Conservation (phyloP, 306 rosid genomes). For the Lithocarpus polystachyus region DNA sequence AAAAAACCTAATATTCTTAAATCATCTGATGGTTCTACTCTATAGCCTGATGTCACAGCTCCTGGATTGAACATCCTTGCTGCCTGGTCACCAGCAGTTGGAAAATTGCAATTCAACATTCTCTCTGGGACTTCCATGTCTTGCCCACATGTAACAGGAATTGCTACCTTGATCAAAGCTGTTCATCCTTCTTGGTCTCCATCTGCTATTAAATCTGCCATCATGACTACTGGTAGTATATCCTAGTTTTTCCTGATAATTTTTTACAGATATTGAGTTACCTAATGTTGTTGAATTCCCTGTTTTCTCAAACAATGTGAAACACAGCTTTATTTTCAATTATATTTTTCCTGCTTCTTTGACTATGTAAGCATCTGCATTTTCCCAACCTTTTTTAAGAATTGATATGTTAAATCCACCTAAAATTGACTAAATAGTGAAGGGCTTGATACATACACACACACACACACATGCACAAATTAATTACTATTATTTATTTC, state of each 20-base stretch:
- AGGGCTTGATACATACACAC: not conserved
- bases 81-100: constrained; percentile 79
- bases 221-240: constrained; percentile 75
- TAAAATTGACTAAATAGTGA: not conserved
- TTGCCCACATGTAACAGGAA: constrained; percentile 88
- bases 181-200: constrained; percentile 78
- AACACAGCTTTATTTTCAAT: not conserved
- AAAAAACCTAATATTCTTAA: not conserved
- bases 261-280: not conserved
- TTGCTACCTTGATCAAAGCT: constrained; percentile 69
- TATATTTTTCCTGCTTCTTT: not conserved
- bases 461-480: no score
- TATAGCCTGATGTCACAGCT: constrained; percentile 75
- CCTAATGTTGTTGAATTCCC: not conserved
- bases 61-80: constrained; percentile 83
- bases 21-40: constrained; percentile 27
- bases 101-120: constrained; percentile 49
- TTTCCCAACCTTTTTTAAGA: not conserved
- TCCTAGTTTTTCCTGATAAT: not conserved
- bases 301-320: constrained; percentile 4
- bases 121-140: constrained; percentile 82
- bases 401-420: not conserved
- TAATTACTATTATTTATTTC: not conserved
- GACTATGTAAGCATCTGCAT: not conserved
- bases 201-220: constrained; percentile 70